phyloP scores from a whole-genome alignment of 352 stramenopile genomes.

The Aphanomyces cochlioides region DNA sequence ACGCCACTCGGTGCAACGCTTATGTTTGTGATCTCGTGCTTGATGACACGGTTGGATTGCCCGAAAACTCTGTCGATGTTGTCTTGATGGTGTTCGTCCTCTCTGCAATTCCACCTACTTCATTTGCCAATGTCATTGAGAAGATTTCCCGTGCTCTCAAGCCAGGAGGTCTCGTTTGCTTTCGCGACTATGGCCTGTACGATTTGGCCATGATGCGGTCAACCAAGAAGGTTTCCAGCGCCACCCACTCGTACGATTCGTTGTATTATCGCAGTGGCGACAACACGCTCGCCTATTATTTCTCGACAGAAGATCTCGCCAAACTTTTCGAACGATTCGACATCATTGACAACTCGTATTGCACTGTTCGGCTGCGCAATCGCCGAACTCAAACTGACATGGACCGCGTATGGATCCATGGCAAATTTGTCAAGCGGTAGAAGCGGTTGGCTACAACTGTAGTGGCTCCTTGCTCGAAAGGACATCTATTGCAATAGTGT shows the following conservation, averaged over 20 bases:
- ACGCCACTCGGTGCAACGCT: conserved; percentile 50
- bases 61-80: conserved; percentile 56
- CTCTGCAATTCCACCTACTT: conserved; percentile 60
- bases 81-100: conserved; percentile 83
- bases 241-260: conserved; percentile 22
- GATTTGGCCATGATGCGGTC: conserved; percentile 84
- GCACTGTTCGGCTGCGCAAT: conserved; percentile 68
- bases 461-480: too few species aligned
- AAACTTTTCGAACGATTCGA: conserved; percentile 50
- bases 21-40: conserved; percentile 71
- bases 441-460: too few species aligned
- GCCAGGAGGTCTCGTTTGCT: conserved; percentile 71
- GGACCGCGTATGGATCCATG: conserved; percentile 78
- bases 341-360: conserved; percentile 66
- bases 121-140: conserved; percentile 46
- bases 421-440: conserved; percentile 54
- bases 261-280: conserved; percentile 70
- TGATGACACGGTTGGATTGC: conserved; percentile 46
- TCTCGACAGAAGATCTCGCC: conserved; percentile 55
- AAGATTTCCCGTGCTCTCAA: conserved; percentile 55
- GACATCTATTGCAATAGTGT: too few species aligned
- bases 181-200: conserved; percentile 85
- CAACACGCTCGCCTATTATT: conserved; percentile 74
- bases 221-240: conserved; percentile 48
- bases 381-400: conserved; percentile 65